Base-by-base conservation (phyloP, 2,329 filamentous ascomycete species). In the Sporothrix globosa region DNA sequence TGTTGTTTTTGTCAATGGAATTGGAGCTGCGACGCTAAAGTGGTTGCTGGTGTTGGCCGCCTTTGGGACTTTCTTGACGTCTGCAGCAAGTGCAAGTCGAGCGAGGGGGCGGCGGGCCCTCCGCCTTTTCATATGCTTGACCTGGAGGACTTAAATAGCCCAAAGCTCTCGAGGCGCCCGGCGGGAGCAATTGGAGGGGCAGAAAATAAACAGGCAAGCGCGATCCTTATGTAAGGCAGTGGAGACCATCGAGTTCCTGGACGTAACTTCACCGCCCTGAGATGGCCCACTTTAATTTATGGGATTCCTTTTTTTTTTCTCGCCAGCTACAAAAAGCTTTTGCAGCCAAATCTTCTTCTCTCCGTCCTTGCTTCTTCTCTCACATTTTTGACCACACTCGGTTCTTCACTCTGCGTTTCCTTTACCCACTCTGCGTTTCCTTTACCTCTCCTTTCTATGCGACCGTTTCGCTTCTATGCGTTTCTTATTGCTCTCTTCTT, bases 111-210 rank as follows among this genome's bases (percentile, higher is more conserved):
- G 61, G 46, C 61, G 44, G 61, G 44, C 24, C 60, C 61, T 50
- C 44, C 44, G 61, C 61, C 61, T 65, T 50, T 54, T 65, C 61
- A 65, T 65, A 65, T 65, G 46, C 61, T n/a, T 65, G 61, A 30
- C 61, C n/a, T 17, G 21, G n/a, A 61, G 56, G 60, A 44, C 61
- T 50, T 65, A 65, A 65, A 65, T 65, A 65, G 61, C 21, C 58
- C 34, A 27, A 13, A 30, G 7, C 11, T 3, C 41, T 46, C 17
- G 4, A n/a, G 39, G 58, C 58, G 58, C 19, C 21, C 39, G 46
- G 21, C 24, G 58, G 44, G 61, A 44, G 39, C 24, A 52, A 30
- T 14, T 5, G 48, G 63, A 39, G 63, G 46, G 65, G 65, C 65
- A 67, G 65, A 54, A 67, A 52, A 41, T 50, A 52, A 66, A 52